phyloP scores from a whole-genome alignment of 139 green algal genomes.

The Astrephomene gubernaculifera region DNA sequence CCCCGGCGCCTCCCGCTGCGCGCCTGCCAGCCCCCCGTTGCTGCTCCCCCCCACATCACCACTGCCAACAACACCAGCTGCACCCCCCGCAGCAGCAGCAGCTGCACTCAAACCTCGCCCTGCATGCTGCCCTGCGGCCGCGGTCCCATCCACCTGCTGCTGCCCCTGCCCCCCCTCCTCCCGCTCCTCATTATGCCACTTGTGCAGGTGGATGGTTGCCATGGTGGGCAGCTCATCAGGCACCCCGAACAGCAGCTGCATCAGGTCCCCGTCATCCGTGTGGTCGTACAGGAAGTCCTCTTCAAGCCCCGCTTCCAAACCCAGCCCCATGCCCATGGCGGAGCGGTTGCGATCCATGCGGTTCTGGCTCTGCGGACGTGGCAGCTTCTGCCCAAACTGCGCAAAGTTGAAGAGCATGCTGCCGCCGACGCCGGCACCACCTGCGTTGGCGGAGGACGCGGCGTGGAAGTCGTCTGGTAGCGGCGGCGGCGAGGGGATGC shows the following conservation, averaged over 20 bases:
- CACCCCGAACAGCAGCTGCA: constrained; percentile 69
- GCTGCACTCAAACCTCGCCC: no score
- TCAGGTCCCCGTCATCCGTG: constrained; percentile 61
- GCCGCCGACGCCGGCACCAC: not conserved
- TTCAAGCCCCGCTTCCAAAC: constrained; percentile 17
- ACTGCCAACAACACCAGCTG: no score
- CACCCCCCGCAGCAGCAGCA: no score
- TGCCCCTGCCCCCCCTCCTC: not conserved
- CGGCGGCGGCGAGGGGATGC: constrained; percentile 54
- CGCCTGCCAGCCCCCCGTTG: not conserved
- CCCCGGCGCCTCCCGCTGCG: not conserved
- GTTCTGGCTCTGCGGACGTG: constrained; percentile 19
- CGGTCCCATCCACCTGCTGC: not conserved
- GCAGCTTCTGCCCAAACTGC: constrained; percentile 63
- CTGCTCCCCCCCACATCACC: not conserved
- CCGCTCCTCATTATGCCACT: constrained; percentile 44
- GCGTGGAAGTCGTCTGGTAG: constrained; percentile 56
- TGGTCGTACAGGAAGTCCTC: constrained; percentile 52
- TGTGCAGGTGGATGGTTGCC: constrained; percentile 64
- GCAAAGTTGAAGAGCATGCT: constrained; percentile 65
- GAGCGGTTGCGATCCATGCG: constrained; percentile 24
- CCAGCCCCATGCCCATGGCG: constrained; percentile 4
- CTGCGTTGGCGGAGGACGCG: no score
- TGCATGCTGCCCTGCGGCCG: not conserved
- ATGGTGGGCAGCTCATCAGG: constrained; percentile 64